phyloP scores from a whole-genome alignment of 495 filamentous ascomycete species.

The Trichocladium uniseriatum region DNA sequence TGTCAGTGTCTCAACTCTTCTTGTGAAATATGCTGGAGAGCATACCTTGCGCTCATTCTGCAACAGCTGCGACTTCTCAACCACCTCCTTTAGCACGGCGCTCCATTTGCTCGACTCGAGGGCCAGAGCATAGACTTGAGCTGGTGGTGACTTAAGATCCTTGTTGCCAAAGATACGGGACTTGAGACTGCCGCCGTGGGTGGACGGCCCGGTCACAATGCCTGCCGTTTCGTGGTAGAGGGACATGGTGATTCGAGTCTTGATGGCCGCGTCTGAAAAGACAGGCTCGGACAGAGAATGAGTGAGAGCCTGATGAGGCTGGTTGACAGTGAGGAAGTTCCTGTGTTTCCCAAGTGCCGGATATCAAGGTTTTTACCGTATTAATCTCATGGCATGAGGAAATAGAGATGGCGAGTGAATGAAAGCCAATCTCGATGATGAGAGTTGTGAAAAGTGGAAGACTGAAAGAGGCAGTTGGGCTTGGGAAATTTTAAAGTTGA shows the following conservation, averaged over 20 bases:
- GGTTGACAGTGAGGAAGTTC: too few relatives aligned
- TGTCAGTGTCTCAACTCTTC: not conserved
- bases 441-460: too few relatives aligned
- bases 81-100: slow-evolving; percentile 68
- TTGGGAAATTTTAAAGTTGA: too few relatives aligned
- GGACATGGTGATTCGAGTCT: slow-evolving; percentile 48
- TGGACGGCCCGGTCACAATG: slow-evolving; percentile 53
- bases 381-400: too few relatives aligned
- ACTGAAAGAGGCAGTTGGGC: too few relatives aligned
- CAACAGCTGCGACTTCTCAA: slow-evolving; percentile 65
- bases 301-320: too few relatives aligned
- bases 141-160: slow-evolving; percentile 61
- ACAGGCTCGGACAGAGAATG: too few relatives aligned
- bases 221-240: slow-evolving; percentile 87
- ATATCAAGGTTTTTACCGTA: too few relatives aligned
- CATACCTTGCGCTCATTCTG: slow-evolving; percentile 71
- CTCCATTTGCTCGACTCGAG: slow-evolving; percentile 89
- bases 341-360: too few relatives aligned
- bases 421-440: too few relatives aligned
- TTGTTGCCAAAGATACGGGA: slow-evolving; percentile 66
- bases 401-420: too few relatives aligned
- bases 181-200: slow-evolving; percentile 66
- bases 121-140: slow-evolving; percentile 77
- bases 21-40: not conserved
- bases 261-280: not conserved